Evolutionary conservation across 805 yeast species (phyloP), one percentile per base, ranked within the genome.

Genomic region (Candida insectorum): DNA sequence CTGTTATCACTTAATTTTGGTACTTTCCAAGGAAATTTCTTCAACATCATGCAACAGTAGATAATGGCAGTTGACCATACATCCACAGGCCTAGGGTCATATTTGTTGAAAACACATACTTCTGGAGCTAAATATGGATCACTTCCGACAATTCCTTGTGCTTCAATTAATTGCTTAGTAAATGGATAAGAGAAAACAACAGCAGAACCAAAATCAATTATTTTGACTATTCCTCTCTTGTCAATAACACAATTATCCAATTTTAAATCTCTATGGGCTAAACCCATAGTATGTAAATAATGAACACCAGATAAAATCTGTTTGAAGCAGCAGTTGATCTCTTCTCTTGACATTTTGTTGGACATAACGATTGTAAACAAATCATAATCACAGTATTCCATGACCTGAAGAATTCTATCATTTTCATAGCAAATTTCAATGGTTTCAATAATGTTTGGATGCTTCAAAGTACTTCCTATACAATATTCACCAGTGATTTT

Each of bases 381-480:
- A 61, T 85, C 95, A 26, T 78, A 73, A 6, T 95, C 86, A 48
- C 95, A 85, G 56, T 81, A 91, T 61, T 93, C 98, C 97, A 93
- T 88, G 34, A 93, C 87, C 58, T 91, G 95, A 33, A 63, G 81
- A 81, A 43, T 83, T 71, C 84, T 79, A 45, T 75, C 77, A 48
- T 56, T 87, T 75, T 50, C 82, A 42, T 75, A 77, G 33, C 85
- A 79, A 64, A 62, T 85, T 59, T 85, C 94, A 46, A 84, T 65
- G 2, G 93, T 84, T 51, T 82, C 77, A 47, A 85, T 83, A 42
- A 85, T 75, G 55, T 85, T 84, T 34, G 91, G 87, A 59, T 85
- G 93, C 46, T 80, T 83, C 39, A 85, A 65, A 14, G 91, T 82
- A 15, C 86, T 79, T 11, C 95, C 95, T 37, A 85, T 83, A 60